Conservation (phyloP, 495 filamentous ascomycete species). For the Aspergillus leporis region DNA sequence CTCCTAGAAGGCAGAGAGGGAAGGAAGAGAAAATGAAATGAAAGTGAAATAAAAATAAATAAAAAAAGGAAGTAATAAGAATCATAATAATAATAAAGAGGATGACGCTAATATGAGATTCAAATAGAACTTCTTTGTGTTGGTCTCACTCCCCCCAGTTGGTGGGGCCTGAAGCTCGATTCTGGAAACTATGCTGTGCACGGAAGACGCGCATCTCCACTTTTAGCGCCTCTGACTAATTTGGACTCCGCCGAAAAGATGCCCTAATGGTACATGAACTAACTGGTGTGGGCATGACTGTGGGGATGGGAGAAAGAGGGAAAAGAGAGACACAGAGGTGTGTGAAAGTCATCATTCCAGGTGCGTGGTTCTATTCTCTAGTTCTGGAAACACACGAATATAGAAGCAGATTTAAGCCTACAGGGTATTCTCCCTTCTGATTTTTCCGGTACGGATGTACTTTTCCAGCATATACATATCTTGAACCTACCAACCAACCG, state of each 20-base stretch:
- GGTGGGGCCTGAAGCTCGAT: conserved; percentile 19
- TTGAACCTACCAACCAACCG: neutral
- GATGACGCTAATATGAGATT: conserved; percentile 8
- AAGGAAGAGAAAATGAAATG: neutral
- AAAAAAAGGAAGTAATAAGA: conserved; percentile 8
- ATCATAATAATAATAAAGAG: neutral
- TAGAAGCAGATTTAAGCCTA: too few relatives aligned
- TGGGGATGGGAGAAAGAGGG: conserved; percentile 5
- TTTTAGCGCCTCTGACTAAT: conserved; percentile 6
- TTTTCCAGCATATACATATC: neutral
- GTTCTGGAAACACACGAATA: neutral
- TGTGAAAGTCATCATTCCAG: too few relatives aligned
- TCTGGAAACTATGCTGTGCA: conserved; percentile 29
- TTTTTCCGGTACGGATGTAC: neutral
- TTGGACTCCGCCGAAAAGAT: neutral
- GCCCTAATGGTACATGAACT: neutral
- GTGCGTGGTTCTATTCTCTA: neutral
- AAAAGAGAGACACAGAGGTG: too few relatives aligned
- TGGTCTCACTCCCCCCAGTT: conserved; percentile 18
- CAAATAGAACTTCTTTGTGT: conserved; percentile 12
- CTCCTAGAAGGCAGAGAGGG: neutral
- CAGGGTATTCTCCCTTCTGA: neutral
- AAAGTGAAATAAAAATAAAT: conserved; percentile 11
- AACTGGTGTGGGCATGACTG: conserved; percentile 5
- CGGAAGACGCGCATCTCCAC: conserved; percentile 17